phyloP scores from a whole-genome alignment of 2,329 filamentous ascomycete species.

The Acephala macrosclerotiorum region DNA sequence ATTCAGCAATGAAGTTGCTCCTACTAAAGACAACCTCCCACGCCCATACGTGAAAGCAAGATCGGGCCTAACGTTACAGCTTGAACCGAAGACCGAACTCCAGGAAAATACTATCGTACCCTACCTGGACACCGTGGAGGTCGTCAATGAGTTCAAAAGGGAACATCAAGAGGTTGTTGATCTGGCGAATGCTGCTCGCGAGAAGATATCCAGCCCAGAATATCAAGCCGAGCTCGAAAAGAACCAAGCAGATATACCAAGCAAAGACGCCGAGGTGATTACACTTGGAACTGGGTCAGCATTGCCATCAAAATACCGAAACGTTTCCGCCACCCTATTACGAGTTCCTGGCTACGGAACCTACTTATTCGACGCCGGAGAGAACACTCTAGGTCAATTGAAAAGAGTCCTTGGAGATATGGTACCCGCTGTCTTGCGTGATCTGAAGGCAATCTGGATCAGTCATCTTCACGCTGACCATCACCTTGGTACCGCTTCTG shows the following conservation, averaged over 20 bases:
- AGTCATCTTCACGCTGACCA: conserved; percentile 97
- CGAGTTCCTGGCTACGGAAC: conserved; percentile 85
- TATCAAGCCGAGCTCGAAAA: conserved; percentile 59
- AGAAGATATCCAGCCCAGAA: conserved; percentile 48
- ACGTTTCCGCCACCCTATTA: conserved; percentile 88
- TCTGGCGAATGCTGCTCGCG: conserved; percentile 59
- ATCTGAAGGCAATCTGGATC: conserved; percentile 87
- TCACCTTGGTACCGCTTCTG: conserved; percentile 81
- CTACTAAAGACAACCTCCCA: conserved; percentile 12
- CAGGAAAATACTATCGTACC: conserved; percentile 55
- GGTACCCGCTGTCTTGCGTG: conserved; percentile 73
- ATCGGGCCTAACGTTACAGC: conserved; percentile 34
- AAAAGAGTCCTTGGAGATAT: conserved; percentile 75
- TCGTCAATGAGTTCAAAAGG: conserved; percentile 51
- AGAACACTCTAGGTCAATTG: conserved; percentile 90
- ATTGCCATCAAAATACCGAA: conserved; percentile 89
- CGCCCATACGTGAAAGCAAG: conserved; percentile 35
- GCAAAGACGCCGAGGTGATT: conserved; percentile 81
- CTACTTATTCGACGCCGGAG: conserved; percentile 90
- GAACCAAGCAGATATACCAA: conserved; percentile 70
- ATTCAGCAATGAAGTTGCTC: conserved; percentile 55
- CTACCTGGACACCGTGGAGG: conserved; percentile 56
- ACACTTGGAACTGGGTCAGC: conserved; percentile 92
- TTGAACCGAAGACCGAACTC: conserved; percentile 40
- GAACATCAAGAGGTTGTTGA: conserved; percentile 53